Conservation (phyloP, 2,329 filamentous ascomycete species). For the Verticillium zaregamsianum region DNA sequence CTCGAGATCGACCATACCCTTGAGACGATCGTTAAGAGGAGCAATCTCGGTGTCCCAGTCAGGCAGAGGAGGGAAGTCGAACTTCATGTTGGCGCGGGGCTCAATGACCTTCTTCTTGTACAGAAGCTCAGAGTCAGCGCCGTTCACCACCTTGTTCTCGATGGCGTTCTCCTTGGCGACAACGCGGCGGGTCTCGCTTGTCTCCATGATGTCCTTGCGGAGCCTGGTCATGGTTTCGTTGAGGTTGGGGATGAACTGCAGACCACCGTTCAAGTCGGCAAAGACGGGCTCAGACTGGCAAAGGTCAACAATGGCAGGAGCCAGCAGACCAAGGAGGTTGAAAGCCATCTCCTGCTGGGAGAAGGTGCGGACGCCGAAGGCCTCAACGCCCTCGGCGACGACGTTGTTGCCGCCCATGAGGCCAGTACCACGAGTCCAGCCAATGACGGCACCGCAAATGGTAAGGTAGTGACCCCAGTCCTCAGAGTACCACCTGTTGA, state of each 20-base stretch:
- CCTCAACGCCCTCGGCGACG: slow-evolving; percentile 94
- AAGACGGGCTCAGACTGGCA: slow-evolving; percentile 96
- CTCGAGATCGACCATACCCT: slow-evolving; percentile 98
- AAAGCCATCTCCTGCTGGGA: slow-evolving; percentile 99
- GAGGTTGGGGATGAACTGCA: slow-evolving; percentile 95
- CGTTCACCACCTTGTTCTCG: slow-evolving; percentile 96
- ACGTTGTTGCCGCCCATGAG: slow-evolving; percentile 98
- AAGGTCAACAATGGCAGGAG: slow-evolving; percentile 86
- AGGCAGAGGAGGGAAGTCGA: slow-evolving; percentile 85
- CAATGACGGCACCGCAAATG: slow-evolving; percentile 96
- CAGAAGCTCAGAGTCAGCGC: slow-evolving; percentile 83
- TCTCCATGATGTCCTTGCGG: slow-evolving; percentile 91
- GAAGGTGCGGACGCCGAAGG: slow-evolving; percentile 95
- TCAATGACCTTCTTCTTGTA: slow-evolving; percentile 94
- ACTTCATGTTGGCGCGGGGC: slow-evolving; percentile 96
- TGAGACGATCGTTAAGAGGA: slow-evolving; percentile 81
- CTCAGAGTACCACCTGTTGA: slow-evolving; percentile 98
- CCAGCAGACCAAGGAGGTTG: slow-evolving; percentile 95
- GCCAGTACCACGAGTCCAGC: slow-evolving; percentile 97
- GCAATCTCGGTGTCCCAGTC: slow-evolving; percentile 90
- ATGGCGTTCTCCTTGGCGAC: slow-evolving; percentile 94
- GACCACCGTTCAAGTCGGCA: slow-evolving; percentile 93
- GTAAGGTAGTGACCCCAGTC: slow-evolving; percentile 97
- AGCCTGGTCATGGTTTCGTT: slow-evolving; percentile 92
- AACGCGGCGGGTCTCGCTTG: slow-evolving; percentile 85